Evolutionary conservation across 2,329 filamentous ascomycete species (phyloP), one percentile per base, ranked within the genome.

Genomic region (Sporothrix sp.): DNA sequence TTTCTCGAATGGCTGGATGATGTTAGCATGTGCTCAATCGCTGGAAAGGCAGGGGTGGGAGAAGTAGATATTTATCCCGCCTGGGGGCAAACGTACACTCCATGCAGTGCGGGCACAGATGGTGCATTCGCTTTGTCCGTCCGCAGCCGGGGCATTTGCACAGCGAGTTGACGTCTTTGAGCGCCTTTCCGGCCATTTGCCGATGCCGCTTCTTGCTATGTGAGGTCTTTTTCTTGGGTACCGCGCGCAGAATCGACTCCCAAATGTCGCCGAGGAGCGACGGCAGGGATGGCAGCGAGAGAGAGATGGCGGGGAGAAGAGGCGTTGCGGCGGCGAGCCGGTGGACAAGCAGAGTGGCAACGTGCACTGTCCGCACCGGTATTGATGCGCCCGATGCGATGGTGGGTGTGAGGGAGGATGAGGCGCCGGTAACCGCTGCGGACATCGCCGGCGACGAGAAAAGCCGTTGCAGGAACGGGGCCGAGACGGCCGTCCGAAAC

Each of bases 211-310:
- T 95, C 73, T 93, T 95, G 74, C 87, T 87, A 68, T 98, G 88
- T 37, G 91, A 96, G 30, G 89, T 94, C 79, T 97, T 98, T 73
- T 95, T 97, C 78, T 98, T 98, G 5, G 93, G 93, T 14, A 97
- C 93, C 1, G 93, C 93, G 58, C 83, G 83, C 58, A 98, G 75
- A 40, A 98, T 79, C 6, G 87, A 89, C 59, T 96, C 91, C 91
- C 91, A 97, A 61, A 98, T 82, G 56, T 85, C 86, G 51, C 79
- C 82, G 20, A 95, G 69, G 30, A 60, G 39, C 5, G 77, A 76
- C 6, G 85, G 82, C 47, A 78, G 61, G 11, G 76, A 71, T 11
- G 46, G 73, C 53, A 81, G 66, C 59, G 36, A 25, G 7, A 75
- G 67, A n/a, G 76, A 71, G 35, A 45, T 47, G 21, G 51, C 47